Evolutionary conservation across 495 filamentous ascomycete genomes (phyloP), one percentile per base, ranked within the genome.

Genomic region (Barbatosphaeria neglecta): DNA sequence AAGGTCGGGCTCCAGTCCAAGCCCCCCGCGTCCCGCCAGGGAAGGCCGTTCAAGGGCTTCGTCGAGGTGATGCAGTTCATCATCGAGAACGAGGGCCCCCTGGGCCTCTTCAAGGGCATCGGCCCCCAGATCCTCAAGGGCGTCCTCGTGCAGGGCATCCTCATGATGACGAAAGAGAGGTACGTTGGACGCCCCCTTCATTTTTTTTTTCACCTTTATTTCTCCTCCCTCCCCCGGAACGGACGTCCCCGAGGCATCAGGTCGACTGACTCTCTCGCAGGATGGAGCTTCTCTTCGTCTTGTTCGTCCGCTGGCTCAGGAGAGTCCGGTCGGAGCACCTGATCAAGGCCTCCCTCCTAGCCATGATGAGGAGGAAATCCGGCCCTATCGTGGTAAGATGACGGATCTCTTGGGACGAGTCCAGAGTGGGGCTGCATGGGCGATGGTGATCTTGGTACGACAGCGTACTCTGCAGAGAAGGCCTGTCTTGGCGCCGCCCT

Each of bases 141-240:
- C 16, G 67, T 99, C 38, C 55, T 97, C 39, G 92, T 99, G 5
- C 92, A 99, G 58, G 92, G 92, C 44, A 70, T 97, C 41, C 69
- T 99, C 20, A 99, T 99, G 92, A 99, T 97, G 92, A 94, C 87
- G 4, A 99, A 99, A 70, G 93, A 99, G 66, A 78, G 88, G 88
- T 93, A 75, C 50, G 78, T 63, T 24, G 19, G 17, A 13, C n/a
- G 16, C n/a, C 25, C 27, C 24, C 39, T n/a, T 5, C 35, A 19
- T 22, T 1, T n/a, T 13, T 13, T 13, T n/a, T n/a, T n/a, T n/a
- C n/a, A n/a, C n/a, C n/a, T 20, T 16, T 11, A 18, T 18, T 8
- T 13, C 27, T 10, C 27, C 15, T 31, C 7, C 15, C 27, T 33
- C 8, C 8, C 8, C 28, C 2, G 11, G 9, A 35, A n/a, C 31